phyloP scores from a whole-genome alignment of 331 rosid species.

The Prunus yedoensis region DNA sequence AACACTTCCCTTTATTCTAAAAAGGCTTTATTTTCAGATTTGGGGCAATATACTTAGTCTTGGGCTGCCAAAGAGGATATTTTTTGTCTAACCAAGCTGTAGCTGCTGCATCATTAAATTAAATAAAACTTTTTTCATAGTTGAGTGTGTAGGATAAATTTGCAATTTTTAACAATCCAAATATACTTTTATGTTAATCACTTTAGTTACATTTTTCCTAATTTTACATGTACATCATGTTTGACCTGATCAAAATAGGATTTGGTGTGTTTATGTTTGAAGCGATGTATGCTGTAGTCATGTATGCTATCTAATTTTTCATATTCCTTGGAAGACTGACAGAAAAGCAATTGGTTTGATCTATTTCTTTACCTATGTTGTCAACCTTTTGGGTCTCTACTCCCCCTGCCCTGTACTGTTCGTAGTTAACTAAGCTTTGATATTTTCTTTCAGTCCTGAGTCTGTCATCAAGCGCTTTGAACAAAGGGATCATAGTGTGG shows the following conservation, averaged over 20 bases:
- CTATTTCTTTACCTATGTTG: neutral
- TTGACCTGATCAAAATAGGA: neutral
- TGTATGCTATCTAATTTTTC: neutral
- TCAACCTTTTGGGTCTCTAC: neutral
- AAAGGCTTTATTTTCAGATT: too few relatives aligned
- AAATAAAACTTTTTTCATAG: neutral
- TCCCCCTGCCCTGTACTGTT: neutral
- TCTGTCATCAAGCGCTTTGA: conserved; percentile 94
- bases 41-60: too few relatives aligned
- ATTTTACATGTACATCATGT: neutral
- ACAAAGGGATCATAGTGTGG: conserved; percentile 85
- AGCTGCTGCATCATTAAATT: too few relatives aligned
- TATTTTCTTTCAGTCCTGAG: conserved; percentile 69
- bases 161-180: neutral
- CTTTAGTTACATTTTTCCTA: neutral
- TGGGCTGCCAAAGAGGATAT: too few relatives aligned
- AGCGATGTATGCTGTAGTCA: neutral
- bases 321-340: neutral
- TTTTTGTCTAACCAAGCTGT: too few relatives aligned
- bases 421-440: neutral
- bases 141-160: neutral
- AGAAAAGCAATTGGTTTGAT: neutral
- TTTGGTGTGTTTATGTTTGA: neutral
- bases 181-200: neutral
- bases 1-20: too few relatives aligned